A percentile compares a stretch with the other conserved stretches of the same genome.
Evolutionary conservation across 1,139 yeast species (phyloP).

Genomic region (Lodderomyces orthopsilosis): DNA sequence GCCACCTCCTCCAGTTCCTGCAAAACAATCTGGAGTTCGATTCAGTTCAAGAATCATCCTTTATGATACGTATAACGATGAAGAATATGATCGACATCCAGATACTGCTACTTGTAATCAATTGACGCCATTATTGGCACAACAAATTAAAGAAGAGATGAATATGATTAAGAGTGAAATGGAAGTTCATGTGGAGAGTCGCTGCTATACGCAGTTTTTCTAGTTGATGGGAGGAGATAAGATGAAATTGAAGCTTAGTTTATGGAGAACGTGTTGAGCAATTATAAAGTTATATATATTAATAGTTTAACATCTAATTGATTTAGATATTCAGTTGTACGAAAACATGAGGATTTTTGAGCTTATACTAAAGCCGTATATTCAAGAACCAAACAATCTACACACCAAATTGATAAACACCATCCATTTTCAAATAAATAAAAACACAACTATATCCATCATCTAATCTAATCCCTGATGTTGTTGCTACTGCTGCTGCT

Average conservation of each 20-base stretch:
- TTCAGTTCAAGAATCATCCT: constrained; percentile 83
- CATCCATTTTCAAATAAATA: too few relatives aligned
- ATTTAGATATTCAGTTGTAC: too few relatives aligned
- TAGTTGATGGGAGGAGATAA: constrained; percentile 21
- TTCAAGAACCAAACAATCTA: too few relatives aligned
- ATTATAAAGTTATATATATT: too few relatives aligned
- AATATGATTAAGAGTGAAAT: constrained; percentile 74
- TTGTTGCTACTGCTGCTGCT: background rate
- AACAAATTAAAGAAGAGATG: constrained; percentile 82
- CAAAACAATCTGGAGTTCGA: constrained; percentile 43
- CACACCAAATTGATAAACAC: too few relatives aligned
- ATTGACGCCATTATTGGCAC: constrained; percentile 84
- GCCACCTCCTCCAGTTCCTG: constrained; percentile 10
- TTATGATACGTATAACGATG: constrained; percentile 81
- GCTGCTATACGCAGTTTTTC: constrained; percentile 81
- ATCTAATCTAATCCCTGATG: too few relatives aligned
- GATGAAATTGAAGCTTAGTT: too few relatives aligned
- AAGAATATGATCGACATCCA: constrained; percentile 90
- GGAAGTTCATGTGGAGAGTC: constrained; percentile 77
- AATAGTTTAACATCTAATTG: too few relatives aligned
- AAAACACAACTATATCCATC: too few relatives aligned
- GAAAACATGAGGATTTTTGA: too few relatives aligned
- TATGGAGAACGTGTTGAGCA: too few relatives aligned
- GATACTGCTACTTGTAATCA: constrained; percentile 93
- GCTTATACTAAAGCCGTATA: too few relatives aligned